Base-by-base conservation (phyloP, 2,329 filamentous ascomycete genomes). In the Fusarium illudens region DNA sequence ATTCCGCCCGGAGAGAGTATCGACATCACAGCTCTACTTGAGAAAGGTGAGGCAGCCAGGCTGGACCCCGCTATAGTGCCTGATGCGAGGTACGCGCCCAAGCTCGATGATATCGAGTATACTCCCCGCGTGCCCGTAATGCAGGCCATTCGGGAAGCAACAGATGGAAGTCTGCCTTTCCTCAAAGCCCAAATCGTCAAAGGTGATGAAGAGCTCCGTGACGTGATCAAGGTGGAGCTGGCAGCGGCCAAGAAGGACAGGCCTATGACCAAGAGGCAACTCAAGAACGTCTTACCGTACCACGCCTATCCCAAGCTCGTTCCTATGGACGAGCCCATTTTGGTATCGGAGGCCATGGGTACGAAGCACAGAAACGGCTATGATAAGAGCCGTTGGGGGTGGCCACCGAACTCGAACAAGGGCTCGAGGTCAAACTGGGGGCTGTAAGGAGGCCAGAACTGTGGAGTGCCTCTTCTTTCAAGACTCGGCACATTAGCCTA, bases 1-100 rank as follows among this genome's bases (percentile, higher is more conserved):
- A 98, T 99, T 39, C 86, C 92, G 0, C 91, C 89, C 2, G 96
- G 96, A 33, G 94, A 98, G 79, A 94, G 89, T 64, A 79, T 99
- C 9, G 94, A 97, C 75, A 97, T 99, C 57, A 76, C 79, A 3
- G 79, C 89, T n/a, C 85, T 99, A 1, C 86, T 99, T 3, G 85
- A 85, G 1, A 96, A 92, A 77, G 92, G 92, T 5, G 71, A 85
- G 0, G 77, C 84, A 19, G 93, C 95, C 0, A 84, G 79, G 30
- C 85, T 98, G 1, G 91, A 97, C 70, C 86, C 89, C 0, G 75
- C 78, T 2, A 86, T 91, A 52, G 76, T 84, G 2, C 89, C 93
- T 0, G 82, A 86, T 13, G 77, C 80, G 1, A 73, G 71, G 13
- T 65, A 75, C 60, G 78, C 87, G 7, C 92, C 92, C 0, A 77